Base-by-base conservation (phyloP, 306 rosid genomes). In the Echinosophora koreensis region DNA sequence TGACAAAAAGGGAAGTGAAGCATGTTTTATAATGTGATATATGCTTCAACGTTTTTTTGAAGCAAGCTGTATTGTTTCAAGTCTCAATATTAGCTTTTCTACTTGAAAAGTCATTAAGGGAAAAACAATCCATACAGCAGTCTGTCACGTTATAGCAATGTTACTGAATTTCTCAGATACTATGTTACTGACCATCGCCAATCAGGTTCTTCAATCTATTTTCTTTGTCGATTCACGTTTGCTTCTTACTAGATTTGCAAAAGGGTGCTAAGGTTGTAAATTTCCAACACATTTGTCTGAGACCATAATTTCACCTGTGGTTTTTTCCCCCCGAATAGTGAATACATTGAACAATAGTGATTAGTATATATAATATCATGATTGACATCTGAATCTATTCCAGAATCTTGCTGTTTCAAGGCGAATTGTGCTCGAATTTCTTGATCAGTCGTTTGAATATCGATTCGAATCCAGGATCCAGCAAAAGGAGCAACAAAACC, bases 171-270 rank as follows among this genome's bases (percentile, higher is more conserved):
- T 47, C 6, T 47, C 38, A 27, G 34, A 12, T 47, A 13, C 12
- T 14, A 28, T 47, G 10, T 28, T 1, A 28, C 11, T 51, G 52
- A 11, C 15, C 58, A 30, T 44, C 38, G 6, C 8, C 58, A 14
- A 14, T 15, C 41, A 27, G 58, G 58, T 47, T 67, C 72, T 67
- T 27, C 30, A 44, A 44, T 67, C 52, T 13, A 47, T 46, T 13
- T 44, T 11, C 7, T 27, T 16, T 38, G 4, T 28, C 7, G 15
- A 9, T 49, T 68, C 30, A 69, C 4, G 41, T 10, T 69, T 50
- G 28, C 46, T 6, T 49, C 44, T 5, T 34, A 50, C 12, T 34
- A 69, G 30, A 52, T 15, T n/a, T 13, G 1, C 27, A 34, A 34
- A 15, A 28, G 9, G 38, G 18, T 9, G 51, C 6, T 4, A 49